Evolutionary conservation across 2,329 filamentous ascomycete species (phyloP).

Genomic region (Stromatinia cepivora): DNA sequence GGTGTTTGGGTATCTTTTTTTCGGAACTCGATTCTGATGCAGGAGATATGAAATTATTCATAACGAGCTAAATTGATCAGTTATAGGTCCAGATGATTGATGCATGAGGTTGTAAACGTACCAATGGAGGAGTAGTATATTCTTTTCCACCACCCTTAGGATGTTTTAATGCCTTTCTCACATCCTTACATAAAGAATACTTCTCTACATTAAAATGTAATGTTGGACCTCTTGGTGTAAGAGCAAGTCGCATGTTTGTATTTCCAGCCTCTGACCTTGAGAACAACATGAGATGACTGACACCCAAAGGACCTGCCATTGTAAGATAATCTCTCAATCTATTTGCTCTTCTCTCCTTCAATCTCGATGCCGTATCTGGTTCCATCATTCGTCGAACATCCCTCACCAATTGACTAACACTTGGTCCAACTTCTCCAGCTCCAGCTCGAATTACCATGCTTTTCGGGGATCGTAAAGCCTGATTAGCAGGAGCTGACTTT

Average conservation of each 20-base stretch:
- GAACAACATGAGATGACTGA: slow-evolving; percentile 90
- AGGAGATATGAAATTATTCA: slow-evolving; percentile 91
- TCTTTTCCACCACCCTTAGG: slow-evolving; percentile 82
- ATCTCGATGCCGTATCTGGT: slow-evolving; percentile 82
- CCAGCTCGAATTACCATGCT: slow-evolving; percentile 98
- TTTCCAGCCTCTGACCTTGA: slow-evolving; percentile 87
- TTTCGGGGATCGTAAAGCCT: slow-evolving; percentile 70
- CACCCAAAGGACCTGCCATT: slow-evolving; percentile 92
- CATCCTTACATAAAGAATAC: slow-evolving; percentile 91
- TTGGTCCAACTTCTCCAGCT: slow-evolving; percentile 87
- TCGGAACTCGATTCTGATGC: slow-evolving; percentile 55
- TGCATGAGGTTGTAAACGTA: slow-evolving; percentile 43
- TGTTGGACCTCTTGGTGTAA: slow-evolving; percentile 88
- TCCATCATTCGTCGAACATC: slow-evolving; percentile 96
- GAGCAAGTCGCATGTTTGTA: slow-evolving; percentile 83
- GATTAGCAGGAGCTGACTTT: slow-evolving; percentile 59
- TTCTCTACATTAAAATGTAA: slow-evolving; percentile 92
- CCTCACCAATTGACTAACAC: slow-evolving; percentile 84
- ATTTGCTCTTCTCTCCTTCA: slow-evolving; percentile 89
- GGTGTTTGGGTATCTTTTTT: slow-evolving; percentile 82
- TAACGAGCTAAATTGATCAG: slow-evolving; percentile 65
- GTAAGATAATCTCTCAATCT: slow-evolving; percentile 87
- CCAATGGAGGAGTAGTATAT: slow-evolving; percentile 79
- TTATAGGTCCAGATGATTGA: not conserved
- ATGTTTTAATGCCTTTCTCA: slow-evolving; percentile 78